Evolutionary conservation across 1,139 yeast species (phyloP), one percentile per base, ranked within the genome.

Genomic region (Hyphopichia pseudoburtonii): DNA sequence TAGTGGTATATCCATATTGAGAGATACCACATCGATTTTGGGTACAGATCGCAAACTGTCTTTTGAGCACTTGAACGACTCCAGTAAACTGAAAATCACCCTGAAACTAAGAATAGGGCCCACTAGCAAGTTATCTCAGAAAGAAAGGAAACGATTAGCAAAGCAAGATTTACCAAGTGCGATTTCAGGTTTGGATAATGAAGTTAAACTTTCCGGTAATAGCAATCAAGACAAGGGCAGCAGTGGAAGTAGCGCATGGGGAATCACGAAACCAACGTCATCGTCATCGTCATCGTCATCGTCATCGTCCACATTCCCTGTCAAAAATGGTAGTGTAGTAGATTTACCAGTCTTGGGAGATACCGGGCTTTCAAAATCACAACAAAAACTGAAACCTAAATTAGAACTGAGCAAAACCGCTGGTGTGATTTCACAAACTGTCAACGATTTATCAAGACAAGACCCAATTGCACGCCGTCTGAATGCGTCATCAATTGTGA

Each of bases 41-140:
- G 45, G 34, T 26, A 38, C 5, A 11, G 40, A 30, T 33, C 35
- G 28, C 34, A 41, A 46, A 43, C 17, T 26, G 14, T 17, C 30
- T 8, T 12, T 15, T 4, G 24, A 16, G 18, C 23, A 29, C 12
- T 14, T 2, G 3, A 11, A 24, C 8, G 25, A 23, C 15, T 26
- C 28, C 10, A 15, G 14, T 23, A 28, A 23, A 16, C 29, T 34
- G 9, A 47, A 41, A 23, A 60, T 52, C 40, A 40, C 39, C 2
- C 39, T 49, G n/a, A 66, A 61, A 40, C 46, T 55, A 8, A 68
- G 60, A 46, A 52, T 70, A 17, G 66, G 67, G 0, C 31, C 31
- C 6, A 56, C 61, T 1, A 43, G 56, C 19, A 62, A 64, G 44
- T 47, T 75, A 7, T 75, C 82, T 2, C 82, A 78, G 45, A 76